phyloP scores from a whole-genome alignment of 2,329 filamentous ascomycete species.

The Colletotrichum sansevieriae region DNA sequence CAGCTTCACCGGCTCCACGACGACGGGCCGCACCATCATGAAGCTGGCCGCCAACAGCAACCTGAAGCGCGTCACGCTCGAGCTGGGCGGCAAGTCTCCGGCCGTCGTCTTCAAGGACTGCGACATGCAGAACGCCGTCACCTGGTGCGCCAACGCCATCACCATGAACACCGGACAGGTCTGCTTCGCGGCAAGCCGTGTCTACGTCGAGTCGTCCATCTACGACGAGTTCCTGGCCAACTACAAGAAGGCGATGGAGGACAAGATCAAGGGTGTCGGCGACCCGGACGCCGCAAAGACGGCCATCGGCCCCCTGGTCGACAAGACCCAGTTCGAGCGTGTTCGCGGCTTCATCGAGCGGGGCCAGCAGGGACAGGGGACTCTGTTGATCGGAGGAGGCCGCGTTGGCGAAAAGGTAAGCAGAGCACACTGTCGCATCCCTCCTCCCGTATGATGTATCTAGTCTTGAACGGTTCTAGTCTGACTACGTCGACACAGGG shows the following conservation, averaged over 20 bases:
- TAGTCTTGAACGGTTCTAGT: not conserved
- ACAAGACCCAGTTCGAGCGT: conserved; percentile 61
- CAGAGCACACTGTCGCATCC: not conserved
- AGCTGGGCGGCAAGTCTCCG: conserved; percentile 78
- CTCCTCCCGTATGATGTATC: no score
- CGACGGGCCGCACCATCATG: conserved; percentile 75
- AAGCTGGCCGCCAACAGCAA: conserved; percentile 72
- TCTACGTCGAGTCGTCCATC: conserved; percentile 74
- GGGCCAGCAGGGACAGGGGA: conserved; percentile 52
- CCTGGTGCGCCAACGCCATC: conserved; percentile 58
- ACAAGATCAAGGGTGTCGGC: conserved; percentile 67
- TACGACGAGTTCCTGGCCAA: conserved; percentile 71
- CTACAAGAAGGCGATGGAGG: conserved; percentile 71
- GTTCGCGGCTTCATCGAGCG: conserved; percentile 60
- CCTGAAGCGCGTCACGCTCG: conserved; percentile 79
- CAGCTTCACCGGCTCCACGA: conserved; percentile 78
- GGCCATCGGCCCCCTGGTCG: conserved; percentile 69
- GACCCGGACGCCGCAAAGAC: conserved; percentile 71
- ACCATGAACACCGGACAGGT: conserved; percentile 81
- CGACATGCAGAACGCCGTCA: conserved; percentile 70
- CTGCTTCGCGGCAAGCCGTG: conserved; percentile 79
- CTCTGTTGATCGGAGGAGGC: conserved; percentile 52
- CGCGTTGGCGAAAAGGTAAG: conserved; percentile 54
- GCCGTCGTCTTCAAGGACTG: conserved; percentile 75
- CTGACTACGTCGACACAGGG: conserved; percentile 45